phyloP scores from a whole-genome alignment of 2,329 filamentous ascomycete species.

The Fusarium veterinarium region DNA sequence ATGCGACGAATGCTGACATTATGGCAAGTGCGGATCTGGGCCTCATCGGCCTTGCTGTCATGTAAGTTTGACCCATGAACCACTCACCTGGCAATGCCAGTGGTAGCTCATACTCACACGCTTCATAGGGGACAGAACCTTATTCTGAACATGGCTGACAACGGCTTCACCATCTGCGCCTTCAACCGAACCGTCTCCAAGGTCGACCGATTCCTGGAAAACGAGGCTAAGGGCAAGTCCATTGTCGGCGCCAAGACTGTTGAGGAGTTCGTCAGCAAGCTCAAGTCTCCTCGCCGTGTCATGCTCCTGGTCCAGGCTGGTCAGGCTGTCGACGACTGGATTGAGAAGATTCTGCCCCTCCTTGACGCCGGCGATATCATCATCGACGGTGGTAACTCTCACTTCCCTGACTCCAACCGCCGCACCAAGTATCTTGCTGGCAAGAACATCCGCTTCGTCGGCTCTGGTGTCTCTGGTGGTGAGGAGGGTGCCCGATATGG shows the following conservation, averaged over 20 bases:
- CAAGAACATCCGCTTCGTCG: constrained; percentile 96
- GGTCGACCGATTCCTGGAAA: constrained; percentile 92
- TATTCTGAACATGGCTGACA: constrained; percentile 89
- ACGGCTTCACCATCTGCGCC: constrained; percentile 95
- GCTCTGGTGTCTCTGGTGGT: constrained; percentile 97
- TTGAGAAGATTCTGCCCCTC: constrained; percentile 89
- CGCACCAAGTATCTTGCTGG: constrained; percentile 85
- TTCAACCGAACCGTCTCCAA: constrained; percentile 99
- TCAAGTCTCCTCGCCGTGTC: constrained; percentile 95
- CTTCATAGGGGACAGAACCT: constrained; percentile 78
- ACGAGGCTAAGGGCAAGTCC: constrained; percentile 95
- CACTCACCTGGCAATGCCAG: constrained; percentile 26
- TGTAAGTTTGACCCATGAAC: constrained; percentile 63
- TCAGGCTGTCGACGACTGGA: constrained; percentile 98
- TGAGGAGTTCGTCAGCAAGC: constrained; percentile 94
- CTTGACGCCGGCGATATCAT: constrained; percentile 93
- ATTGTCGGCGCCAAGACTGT: constrained; percentile 93
- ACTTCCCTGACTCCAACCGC: constrained; percentile 99
- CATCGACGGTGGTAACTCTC: constrained; percentile 98
- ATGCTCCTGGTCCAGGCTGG: constrained; percentile 99
- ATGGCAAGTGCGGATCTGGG: constrained; percentile 83
- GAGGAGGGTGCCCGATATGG: constrained; percentile 99
- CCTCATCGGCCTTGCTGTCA: constrained; percentile 93
- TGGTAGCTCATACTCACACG: constrained; percentile 24
- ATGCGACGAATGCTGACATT: constrained; percentile 66